These are phyloP conservation scores for Pseudomonodictys pantanalensis DNA, from an alignment of 495 filamentous ascomycete genomes.

Conservation along the genomic window DNA sequence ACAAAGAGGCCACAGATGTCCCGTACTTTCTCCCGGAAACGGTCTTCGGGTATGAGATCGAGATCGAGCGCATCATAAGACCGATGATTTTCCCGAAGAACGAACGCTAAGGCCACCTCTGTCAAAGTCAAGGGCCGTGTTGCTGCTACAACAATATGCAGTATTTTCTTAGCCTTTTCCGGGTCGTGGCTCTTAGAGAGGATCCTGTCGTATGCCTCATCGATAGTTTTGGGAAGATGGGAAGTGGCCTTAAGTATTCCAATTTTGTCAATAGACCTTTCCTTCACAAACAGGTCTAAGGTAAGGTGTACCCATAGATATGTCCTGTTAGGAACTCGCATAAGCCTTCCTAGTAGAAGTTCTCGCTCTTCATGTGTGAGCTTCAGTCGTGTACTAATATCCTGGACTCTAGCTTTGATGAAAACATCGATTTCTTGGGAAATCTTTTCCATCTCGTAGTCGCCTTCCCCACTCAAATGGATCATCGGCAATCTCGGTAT, in stretches of 20 bases:
- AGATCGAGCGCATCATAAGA: background rate
- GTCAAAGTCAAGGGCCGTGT: background rate
- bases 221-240: background rate
- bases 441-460: background rate
- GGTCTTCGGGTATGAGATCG: background rate
- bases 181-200: background rate
- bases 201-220: constrained; percentile 1
- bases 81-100: background rate
- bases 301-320: background rate
- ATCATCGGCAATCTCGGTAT: background rate
- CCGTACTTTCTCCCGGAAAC: background rate
- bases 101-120: background rate
- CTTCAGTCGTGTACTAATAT: background rate
- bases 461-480: background rate
- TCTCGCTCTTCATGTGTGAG: background rate
- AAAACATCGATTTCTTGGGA: background rate
- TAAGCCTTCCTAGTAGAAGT: background rate
- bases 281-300: background rate
- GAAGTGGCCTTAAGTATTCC: background rate
- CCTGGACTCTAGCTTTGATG: background rate
- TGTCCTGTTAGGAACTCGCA: background rate
- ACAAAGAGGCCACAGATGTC: constrained; percentile 6
- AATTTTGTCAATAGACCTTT: background rate
- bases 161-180: background rate
- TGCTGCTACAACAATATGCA: constrained; percentile 1